Evolutionary conservation across 202 grass and related monocot species (phyloP).

Genomic region (Panicum hallii): DNA sequence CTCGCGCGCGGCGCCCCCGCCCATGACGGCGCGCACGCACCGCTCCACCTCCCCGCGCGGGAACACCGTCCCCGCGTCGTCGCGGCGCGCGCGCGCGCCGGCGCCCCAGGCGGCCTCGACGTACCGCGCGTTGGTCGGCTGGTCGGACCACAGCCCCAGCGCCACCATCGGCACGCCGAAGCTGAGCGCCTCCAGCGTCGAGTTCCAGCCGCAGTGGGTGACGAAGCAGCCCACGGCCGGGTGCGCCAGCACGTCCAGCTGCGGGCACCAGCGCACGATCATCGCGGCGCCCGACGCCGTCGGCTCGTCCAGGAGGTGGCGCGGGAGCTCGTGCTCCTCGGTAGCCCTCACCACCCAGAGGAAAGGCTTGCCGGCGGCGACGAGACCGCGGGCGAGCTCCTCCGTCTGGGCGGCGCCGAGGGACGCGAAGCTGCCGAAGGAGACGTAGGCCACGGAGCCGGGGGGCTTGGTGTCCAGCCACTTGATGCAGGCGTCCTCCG

Average conservation of each 20-base stretch:
- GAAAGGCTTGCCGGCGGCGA: constrained; percentile 56
- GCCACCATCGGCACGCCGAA: constrained; percentile 66
- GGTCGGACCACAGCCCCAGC: constrained; percentile 68
- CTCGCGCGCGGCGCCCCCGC: background rate
- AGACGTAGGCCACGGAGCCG: constrained; percentile 61
- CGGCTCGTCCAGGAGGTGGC: constrained; percentile 27
- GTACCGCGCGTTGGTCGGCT: constrained; percentile 68
- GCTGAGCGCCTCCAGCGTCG: constrained; percentile 63
- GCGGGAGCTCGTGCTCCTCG: constrained; percentile 49
- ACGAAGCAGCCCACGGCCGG: constrained; percentile 75
- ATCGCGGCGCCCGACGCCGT: constrained; percentile 42
- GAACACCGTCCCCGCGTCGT: background rate
- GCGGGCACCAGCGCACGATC: constrained; percentile 73
- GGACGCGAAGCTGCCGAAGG: constrained; percentile 76
- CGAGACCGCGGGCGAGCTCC: constrained; percentile 65
- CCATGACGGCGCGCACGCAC: constrained; percentile 57
- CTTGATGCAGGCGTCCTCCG: constrained; percentile 66
- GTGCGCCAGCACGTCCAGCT: constrained; percentile 72
- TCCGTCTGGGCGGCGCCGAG: constrained; percentile 54
- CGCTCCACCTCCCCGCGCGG: constrained; percentile 49
- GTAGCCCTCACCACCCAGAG: constrained; percentile 74
- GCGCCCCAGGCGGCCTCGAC: constrained; percentile 59
- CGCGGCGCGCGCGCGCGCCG: constrained; percentile 46
- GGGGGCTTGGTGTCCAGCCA: constrained; percentile 62
- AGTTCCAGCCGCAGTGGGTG: constrained; percentile 89